phyloP scores from a whole-genome alignment of 805 yeast genomes.

The Blastobotrys peoriensis region DNA sequence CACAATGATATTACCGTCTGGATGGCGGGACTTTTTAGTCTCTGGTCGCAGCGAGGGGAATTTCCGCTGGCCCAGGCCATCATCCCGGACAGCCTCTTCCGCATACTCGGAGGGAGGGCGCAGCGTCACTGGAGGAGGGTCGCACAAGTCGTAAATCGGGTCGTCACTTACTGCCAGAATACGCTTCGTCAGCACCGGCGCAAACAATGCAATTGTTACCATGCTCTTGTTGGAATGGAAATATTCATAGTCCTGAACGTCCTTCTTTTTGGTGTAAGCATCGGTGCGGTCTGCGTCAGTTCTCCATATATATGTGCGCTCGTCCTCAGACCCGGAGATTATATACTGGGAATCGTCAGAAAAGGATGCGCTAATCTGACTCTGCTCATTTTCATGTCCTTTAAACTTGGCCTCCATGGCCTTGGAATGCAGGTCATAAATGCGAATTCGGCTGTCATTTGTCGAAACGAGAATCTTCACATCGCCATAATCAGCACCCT shows the following conservation, averaged over 20 bases:
- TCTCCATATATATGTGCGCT: slow-evolving; percentile 80
- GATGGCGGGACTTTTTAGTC: slow-evolving; percentile 15
- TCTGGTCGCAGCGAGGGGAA: slow-evolving; percentile 13
- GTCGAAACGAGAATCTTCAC: slow-evolving; percentile 57
- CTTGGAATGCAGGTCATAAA: slow-evolving; percentile 50
- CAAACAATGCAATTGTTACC: slow-evolving; percentile 72
- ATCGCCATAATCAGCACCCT: slow-evolving; percentile 20
- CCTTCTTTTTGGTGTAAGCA: slow-evolving; percentile 23
- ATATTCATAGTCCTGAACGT: slow-evolving; percentile 51
- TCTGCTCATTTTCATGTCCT: slow-evolving; percentile 64
- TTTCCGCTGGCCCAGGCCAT: neutral
- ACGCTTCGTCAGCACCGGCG: slow-evolving; percentile 63
- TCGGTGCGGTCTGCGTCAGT: slow-evolving; percentile 24
- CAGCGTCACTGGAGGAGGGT: slow-evolving; percentile 29
- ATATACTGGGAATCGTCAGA: slow-evolving; percentile 54
- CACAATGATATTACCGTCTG: slow-evolving; percentile 47
- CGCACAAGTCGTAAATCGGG: slow-evolving; percentile 59
- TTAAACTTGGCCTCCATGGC: slow-evolving; percentile 60
- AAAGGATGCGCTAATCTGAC: slow-evolving; percentile 63
- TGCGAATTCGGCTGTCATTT: slow-evolving; percentile 72
- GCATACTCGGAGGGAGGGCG: slow-evolving; percentile 6
- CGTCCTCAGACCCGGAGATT: slow-evolving; percentile 81
- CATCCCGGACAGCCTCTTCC: neutral
- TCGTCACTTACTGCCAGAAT: slow-evolving; percentile 70
- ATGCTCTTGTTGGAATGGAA: slow-evolving; percentile 72